Evolutionary conservation across 768 basidiomycete genomes (phyloP), one percentile per base, ranked within the genome.

Genomic region (Kwoniella shandongensis): DNA sequence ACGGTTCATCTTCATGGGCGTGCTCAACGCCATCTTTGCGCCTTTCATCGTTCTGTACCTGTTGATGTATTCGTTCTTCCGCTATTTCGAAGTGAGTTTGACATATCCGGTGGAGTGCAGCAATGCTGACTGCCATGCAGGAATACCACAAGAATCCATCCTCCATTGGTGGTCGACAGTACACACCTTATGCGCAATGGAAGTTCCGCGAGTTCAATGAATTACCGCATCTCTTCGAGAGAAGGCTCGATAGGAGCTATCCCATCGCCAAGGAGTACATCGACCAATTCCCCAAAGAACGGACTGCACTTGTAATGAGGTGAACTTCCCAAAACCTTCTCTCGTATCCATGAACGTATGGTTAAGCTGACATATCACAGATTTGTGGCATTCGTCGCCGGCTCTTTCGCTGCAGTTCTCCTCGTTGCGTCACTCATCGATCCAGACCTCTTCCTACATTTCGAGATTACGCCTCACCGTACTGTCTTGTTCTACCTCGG

Each of bases 181-280:
- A 98, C 70, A 99, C 96, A 0, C 88, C 86, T 0, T 93, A 88
- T 59, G 93, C 93, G 3, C 86, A 90, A 59, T 99, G 96, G 96
- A 98, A 97, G 73, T 98, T 98, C 73, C 83, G 96, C 54, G 96
- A 99, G 74, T 99, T 97, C 81, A 99, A 99, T 73, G 96, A 99
- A 70, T 80, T 99, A 8, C 88, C 91, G 0, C 96, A 99, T 77
- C 79, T 93, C 32, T 99, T 98, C 76, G 81, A 84, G 32, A 81
- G 90, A 44, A 81, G 96, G 49, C 80, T 98, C 44, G 86, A 91
- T 62, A 86, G 89, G 70, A 91, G 89, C 54, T 91, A 93, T 66
- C 91, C 90, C 0, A 79, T 86, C 10, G 89, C 96, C 11, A 91
- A 87, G 74, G 88, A 91, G 81, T 99, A 98, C 74, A 91, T 97